phyloP scores from a whole-genome alignment of 768 basidiomycete genomes.

The Trametes cubensis region DNA sequence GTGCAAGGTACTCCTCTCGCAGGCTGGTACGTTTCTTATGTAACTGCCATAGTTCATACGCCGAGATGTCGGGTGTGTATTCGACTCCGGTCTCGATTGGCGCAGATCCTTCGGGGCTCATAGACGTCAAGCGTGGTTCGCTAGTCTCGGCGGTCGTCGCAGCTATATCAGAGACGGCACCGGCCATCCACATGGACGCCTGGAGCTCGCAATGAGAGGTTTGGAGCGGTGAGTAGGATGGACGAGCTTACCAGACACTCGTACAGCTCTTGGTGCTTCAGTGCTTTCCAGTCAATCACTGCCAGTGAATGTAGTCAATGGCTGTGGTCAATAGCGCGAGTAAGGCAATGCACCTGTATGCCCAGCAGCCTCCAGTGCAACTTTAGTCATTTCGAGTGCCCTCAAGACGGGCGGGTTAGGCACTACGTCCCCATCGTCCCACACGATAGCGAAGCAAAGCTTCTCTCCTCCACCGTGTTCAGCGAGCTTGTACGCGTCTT shows the following conservation, averaged over 20 bases:
- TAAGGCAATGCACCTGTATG: constrained; percentile 54
- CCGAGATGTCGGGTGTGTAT: constrained; percentile 40
- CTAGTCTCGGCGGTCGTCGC: constrained; percentile 22
- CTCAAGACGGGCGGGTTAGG: constrained; percentile 70
- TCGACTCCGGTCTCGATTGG: constrained; percentile 17
- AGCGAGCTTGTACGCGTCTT: constrained; percentile 45
- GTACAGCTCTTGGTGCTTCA: constrained; percentile 52
- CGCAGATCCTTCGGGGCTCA: constrained; percentile 24
- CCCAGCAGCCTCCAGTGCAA: constrained; percentile 60
- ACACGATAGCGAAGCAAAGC: constrained; percentile 60
- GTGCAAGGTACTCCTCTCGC: constrained; percentile 58
- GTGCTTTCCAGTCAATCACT: constrained; percentile 74
- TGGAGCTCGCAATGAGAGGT: neutral
- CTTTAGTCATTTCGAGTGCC: constrained; percentile 57
- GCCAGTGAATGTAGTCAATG: neutral
- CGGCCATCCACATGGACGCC: constrained; percentile 31
- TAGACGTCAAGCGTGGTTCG: constrained; percentile 31
- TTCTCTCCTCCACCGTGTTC: constrained; percentile 48
- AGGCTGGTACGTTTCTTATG: constrained; percentile 54
- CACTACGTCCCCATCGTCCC: constrained; percentile 61
- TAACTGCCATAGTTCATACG: constrained; percentile 69
- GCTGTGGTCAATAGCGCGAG: no score
- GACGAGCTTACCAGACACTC: constrained; percentile 41
- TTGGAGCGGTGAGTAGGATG: neutral
- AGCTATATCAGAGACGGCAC: constrained; percentile 25